These are phyloP conservation scores for Neoboletus brunneissimus DNA, from an alignment of 768 basidiomycete genomes.

Conservation along the genomic window DNA sequence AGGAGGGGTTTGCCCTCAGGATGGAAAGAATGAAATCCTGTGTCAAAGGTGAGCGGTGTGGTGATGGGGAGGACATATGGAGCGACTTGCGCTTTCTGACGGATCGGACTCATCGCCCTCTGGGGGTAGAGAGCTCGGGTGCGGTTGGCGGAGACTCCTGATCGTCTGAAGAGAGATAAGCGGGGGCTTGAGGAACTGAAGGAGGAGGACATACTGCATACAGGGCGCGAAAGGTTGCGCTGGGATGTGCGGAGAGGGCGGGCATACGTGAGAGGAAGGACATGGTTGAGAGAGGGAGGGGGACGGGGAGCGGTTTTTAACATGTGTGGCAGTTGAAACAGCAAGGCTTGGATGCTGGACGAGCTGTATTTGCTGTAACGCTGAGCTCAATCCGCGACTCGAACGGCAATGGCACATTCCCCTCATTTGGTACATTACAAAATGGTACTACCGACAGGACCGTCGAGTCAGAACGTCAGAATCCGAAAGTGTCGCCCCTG, in stretches of 20 bases:
- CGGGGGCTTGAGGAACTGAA: conserved; percentile 15
- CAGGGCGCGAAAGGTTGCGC: conserved; percentile 47
- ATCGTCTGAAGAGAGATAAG: conserved; percentile 28
- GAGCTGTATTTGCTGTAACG: conserved; percentile 28
- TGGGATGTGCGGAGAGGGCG: conserved; percentile 35
- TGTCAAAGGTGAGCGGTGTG: conserved; percentile 8
- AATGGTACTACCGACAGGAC: too few relatives aligned
- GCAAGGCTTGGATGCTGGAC: conserved; percentile 8
- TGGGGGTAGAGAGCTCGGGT: conserved; percentile 2
- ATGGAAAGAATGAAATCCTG: conserved; percentile 98
- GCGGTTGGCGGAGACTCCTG: conserved; percentile 26
- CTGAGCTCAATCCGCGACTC: conserved; percentile 26
- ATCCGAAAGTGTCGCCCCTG: conserved; percentile 26
- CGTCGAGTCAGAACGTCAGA: conserved; percentile 26
- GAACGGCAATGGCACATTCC: conserved; percentile 20
- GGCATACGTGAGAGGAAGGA: conserved; percentile 13
- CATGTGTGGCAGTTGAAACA: conserved; percentile 15
- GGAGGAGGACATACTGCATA: conserved; percentile 47
- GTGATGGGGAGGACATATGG: neutral
- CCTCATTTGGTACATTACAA: conserved; percentile 2
- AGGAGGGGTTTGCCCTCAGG: conserved; percentile 86
- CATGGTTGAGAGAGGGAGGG: conserved; percentile 14
- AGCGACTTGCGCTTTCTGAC: conserved; percentile 50
- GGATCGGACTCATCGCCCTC: conserved; percentile 28
- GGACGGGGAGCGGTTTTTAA: conserved; percentile 17